Evolutionary conservation across 352 stramenopile species (phyloP), one percentile per base, ranked within the genome.

Genomic region (Phytophthora meadii): DNA sequence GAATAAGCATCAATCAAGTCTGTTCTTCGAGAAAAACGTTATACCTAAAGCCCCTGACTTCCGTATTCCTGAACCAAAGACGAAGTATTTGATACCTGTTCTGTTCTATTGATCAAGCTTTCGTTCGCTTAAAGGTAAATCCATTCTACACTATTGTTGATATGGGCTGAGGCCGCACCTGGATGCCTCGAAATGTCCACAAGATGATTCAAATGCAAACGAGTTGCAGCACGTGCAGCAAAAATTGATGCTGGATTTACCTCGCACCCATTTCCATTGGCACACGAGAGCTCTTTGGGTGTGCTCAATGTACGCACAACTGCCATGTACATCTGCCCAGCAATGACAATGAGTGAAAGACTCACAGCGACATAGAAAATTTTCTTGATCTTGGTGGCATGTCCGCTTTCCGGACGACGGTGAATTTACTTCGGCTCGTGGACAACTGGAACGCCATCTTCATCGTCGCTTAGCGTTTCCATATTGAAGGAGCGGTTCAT

Each of bases 41-140:
- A 3, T 91, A 91, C 32, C 71, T 91, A 1, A 68, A 82, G 24
- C 74, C 1, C 37, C 61, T 3, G 66, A 84, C 54, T 88, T 87
- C 47, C 79, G 67, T 41, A 71, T 44, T 28, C 67, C 61, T 12
- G 30, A 9, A 14, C 30, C 30, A 36, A 36, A 36, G 30, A 36
- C 30, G 30, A 36, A 36, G 8, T 36, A 36, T 11, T 11, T 36
- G 30, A 12, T 36, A 9, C 30, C 30, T 36, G 12, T 12, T 12
- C 30, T 36, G 30, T 36, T 36, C 8, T 36, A 36, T 12, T 36
- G 11, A 9, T 3, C 42, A 37, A 57, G 34, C 42, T 48, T 53
- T 25, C 34, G 37, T 50, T 34, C 27, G 51, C 36, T 27, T 50
- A 46, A 27, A 45, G 32, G 37, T n/a, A 19, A 24, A 14, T 15